Conservation (phyloP, 257 asterid genomes). For the Solanum sejunctum region DNA sequence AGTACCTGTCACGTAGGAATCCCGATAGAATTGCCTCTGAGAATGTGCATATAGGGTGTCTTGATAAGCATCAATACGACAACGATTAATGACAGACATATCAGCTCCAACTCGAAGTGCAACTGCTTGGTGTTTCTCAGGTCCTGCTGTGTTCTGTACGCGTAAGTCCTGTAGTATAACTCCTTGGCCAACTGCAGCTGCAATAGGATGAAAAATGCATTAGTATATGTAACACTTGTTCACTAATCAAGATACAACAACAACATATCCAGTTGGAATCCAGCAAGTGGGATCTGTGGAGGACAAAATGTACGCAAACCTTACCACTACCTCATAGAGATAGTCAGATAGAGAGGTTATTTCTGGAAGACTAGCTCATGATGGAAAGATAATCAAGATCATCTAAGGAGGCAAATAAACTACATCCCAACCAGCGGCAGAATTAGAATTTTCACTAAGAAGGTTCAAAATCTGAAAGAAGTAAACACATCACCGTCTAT, state of each 20-base stretch:
- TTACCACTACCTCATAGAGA: too few species aligned
- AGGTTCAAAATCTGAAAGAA: too few species aligned
- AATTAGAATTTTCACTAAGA: too few species aligned
- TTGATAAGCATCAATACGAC: conserved; percentile 38
- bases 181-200: conserved; percentile 45
- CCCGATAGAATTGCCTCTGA: conserved; percentile 44
- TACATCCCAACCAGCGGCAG: background rate
- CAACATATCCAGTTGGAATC: too few species aligned
- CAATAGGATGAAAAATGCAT: background rate
- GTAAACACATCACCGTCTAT: too few species aligned
- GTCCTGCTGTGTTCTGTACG: conserved; percentile 49
- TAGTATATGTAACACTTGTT: background rate
- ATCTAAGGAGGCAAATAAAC: background rate
- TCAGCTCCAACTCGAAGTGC: conserved; percentile 56
- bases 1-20: conserved; percentile 23
- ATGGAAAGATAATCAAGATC: background rate
- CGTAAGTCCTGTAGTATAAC: conserved; percentile 43
- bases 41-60: conserved; percentile 47
- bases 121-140: conserved; percentile 55
- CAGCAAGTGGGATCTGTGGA: too few species aligned
- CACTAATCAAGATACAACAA: background rate
- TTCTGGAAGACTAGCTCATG: background rate
- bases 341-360: too few species aligned
- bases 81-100: conserved; percentile 36
- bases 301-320: too few species aligned